phyloP scores from a whole-genome alignment of 306 rosid species.

The Cicer judaicum region DNA sequence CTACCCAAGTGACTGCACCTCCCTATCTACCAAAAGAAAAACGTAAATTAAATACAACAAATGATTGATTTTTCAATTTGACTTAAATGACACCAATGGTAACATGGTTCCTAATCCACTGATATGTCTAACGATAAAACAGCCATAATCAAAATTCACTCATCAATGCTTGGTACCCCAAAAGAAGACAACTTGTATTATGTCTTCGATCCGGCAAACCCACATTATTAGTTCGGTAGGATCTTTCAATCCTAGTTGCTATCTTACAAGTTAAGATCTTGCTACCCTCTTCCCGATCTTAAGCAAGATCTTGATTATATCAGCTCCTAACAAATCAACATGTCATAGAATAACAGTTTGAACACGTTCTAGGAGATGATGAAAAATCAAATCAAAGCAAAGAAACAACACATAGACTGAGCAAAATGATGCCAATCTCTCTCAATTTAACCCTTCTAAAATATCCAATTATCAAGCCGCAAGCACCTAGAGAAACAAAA shows the following conservation, averaged over 20 bases:
- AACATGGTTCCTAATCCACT: conserved; percentile 2
- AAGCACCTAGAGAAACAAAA: neutral
- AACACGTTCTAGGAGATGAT: neutral
- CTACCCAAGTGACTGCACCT: neutral
- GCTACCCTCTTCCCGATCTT: too few relatives aligned
- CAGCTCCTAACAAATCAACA: neutral
- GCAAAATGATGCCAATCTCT: neutral
- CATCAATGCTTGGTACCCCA: neutral
- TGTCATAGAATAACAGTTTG: neutral
- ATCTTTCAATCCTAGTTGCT: too few relatives aligned
- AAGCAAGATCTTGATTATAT: neutral
- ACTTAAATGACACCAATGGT: neutral
- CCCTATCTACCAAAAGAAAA: neutral
- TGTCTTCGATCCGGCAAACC: too few relatives aligned
- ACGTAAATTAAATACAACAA: conserved; percentile 8
- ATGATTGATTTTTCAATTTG: neutral
- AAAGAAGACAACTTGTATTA: neutral
- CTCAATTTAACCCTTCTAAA: neutral
- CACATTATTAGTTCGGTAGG: too few relatives aligned
- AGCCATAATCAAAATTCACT: neutral
- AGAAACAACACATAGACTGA: too few relatives aligned
- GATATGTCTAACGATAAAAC: neutral
- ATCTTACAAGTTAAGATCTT: neutral
- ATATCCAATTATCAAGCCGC: too few relatives aligned
- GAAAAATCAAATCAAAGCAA: neutral